Base-by-base conservation (phyloP, 2,329 filamentous ascomycete genomes). In the Claviceps quebecensis region DNA sequence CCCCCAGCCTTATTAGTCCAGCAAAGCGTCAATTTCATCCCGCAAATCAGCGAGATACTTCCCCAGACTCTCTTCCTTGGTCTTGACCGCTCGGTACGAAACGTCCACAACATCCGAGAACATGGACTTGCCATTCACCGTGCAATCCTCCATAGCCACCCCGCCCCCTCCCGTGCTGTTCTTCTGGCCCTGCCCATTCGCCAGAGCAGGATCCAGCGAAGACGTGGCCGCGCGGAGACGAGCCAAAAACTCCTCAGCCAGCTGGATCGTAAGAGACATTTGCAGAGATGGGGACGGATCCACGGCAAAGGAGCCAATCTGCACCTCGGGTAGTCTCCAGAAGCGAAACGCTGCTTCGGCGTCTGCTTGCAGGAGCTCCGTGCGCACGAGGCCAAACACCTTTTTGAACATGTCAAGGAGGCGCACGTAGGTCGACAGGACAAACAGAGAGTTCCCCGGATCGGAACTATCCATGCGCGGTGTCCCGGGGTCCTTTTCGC, bases 281-380 rank as follows among this genome's bases (percentile, higher is more conserved):
- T 70, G 69, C 37, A 71, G 59, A n/a, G 64, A 63, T 1, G 67
- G 66, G 4, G 67, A 64, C 13, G 67, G 65, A 45, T 67, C 65
- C 16, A 71, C 64, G 4, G 67, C 61, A 45, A 70, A 69, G 3
- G 66, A 67, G 4, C 69, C 69, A 2, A 71, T 61, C 4, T 65
- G 67, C 4, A 71, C 68, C 47, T 67, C 64, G 11, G 69, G 69
- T 2, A 72, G 63, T 49, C 66, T 66, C 63, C 68, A 71, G 46
- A 65, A 63, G 19, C 56, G 57, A 29, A 71, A 69, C 13, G 57
- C 55, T 3, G 60, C 54, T 47, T 52, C 53, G 3, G 63, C 53
- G 48, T 61, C 59, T 4, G 61, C 53, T 38, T 61, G 60, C 5
- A 59, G 54, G 14, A 70, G 57, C 52, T 68, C 63, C 2, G 56